These are phyloP conservation scores for Trichophyton mentagrophytes DNA, from an alignment of 2,329 filamentous ascomycete species.

Conservation along the genomic window DNA sequence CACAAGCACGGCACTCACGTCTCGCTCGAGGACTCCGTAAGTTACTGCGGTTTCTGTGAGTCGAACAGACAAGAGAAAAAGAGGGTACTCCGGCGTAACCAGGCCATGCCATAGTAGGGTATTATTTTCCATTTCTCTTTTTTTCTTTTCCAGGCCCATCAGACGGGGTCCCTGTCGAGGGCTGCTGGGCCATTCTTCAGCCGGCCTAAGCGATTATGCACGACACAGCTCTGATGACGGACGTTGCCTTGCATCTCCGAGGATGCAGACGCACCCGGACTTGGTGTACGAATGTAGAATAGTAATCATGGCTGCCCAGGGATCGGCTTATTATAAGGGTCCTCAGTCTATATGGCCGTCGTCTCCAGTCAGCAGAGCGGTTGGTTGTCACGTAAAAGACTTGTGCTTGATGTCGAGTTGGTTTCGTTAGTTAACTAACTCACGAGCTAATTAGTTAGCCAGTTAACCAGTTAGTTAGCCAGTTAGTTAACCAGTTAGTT, in stretches of 20 bases:
- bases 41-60: neutral
- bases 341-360: neutral
- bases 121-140: neutral
- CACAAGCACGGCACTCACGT: neutral
- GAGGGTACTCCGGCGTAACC: neutral
- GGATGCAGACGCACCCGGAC: neutral
- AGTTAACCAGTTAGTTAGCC: no score
- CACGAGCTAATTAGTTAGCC: no score
- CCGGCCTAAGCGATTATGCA: neutral
- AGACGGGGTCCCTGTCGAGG: neutral
- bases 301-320: neutral
- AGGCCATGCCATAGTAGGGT: neutral
- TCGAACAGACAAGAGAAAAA: neutral
- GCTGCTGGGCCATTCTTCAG: neutral
- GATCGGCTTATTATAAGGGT: neutral
- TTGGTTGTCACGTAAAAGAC: no score
- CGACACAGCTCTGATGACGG: neutral
- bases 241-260: neutral
- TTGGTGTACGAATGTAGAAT: neutral
- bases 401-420: neutral
- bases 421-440: no score
- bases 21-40: neutral
- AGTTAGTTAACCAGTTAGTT: no score
- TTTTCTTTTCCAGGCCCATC: neutral
- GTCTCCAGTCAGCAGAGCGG: neutral